Percentiles rank a stretch among this genome's conserved stretches.
Evolutionary conservation across 2,329 filamentous ascomycete species (phyloP).

Genomic region (Sporothrix schenckii): DNA sequence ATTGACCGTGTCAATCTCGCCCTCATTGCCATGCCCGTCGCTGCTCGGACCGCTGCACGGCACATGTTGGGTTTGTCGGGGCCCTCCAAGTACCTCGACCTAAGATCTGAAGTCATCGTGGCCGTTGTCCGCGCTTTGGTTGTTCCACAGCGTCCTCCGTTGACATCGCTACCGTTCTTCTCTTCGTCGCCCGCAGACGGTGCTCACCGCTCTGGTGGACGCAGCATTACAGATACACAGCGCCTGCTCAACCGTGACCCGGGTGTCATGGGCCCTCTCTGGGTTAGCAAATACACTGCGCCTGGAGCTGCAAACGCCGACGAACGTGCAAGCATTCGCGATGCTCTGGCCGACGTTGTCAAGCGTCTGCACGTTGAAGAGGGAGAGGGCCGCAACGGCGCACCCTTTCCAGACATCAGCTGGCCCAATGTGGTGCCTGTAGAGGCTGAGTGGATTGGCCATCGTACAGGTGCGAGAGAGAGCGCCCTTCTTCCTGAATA

Average conservation of each 20-base stretch:
- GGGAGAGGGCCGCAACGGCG: slow-evolving; percentile 26
- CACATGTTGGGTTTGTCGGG: slow-evolving; percentile 70
- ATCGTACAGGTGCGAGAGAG: slow-evolving; percentile 57
- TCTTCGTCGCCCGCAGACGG: neutral
- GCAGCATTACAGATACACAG: slow-evolving; percentile 65
- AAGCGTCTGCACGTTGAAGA: slow-evolving; percentile 40
- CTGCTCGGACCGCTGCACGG: slow-evolving; percentile 63
- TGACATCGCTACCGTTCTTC: slow-evolving; percentile 22
- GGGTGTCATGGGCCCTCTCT: slow-evolving; percentile 75
- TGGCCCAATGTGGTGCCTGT: slow-evolving; percentile 60
- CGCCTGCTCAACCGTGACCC: slow-evolving; percentile 62
- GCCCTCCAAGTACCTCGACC: slow-evolving; percentile 74
- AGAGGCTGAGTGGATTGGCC: slow-evolving; percentile 77
- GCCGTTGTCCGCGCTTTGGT: slow-evolving; percentile 68
- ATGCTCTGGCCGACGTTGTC: slow-evolving; percentile 62
- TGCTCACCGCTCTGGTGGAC: slow-evolving; percentile 42
- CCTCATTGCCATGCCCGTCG: slow-evolving; percentile 54
- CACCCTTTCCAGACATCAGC: slow-evolving; percentile 37
- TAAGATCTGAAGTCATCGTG: slow-evolving; percentile 73
- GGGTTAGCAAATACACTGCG: slow-evolving; percentile 73
- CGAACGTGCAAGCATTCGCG: slow-evolving; percentile 54
- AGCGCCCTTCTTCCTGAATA: slow-evolving; percentile 54
- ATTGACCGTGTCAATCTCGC: slow-evolving; percentile 29
- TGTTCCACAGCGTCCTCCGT: slow-evolving; percentile 13
- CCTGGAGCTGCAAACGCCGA: slow-evolving; percentile 56